Conservation (phyloP, 2,329 filamentous ascomycete genomes). For the Trichoderma harzianum region DNA sequence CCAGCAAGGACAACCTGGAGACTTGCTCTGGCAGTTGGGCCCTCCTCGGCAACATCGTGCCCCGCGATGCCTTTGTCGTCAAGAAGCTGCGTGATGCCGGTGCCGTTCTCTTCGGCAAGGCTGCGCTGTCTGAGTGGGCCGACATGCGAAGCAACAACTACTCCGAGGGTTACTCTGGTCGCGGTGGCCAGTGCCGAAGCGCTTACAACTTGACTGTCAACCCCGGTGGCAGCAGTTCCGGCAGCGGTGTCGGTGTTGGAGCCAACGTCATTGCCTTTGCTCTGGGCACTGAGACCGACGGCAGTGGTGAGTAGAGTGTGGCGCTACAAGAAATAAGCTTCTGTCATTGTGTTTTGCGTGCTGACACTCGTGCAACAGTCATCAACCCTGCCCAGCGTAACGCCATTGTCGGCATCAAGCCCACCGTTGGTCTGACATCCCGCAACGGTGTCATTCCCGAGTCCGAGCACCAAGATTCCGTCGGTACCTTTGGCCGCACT, state of each 20-base stretch:
- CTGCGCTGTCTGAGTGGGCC: constrained; percentile 70
- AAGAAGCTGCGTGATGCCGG: constrained; percentile 59
- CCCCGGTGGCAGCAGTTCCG: constrained; percentile 67
- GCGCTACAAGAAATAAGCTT: neutral
- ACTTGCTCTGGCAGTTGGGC: constrained; percentile 70
- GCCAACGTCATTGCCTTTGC: constrained; percentile 62
- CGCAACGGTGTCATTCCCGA: constrained; percentile 63
- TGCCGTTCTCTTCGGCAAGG: constrained; percentile 68
- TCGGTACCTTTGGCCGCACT: constrained; percentile 65
- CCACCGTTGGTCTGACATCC: constrained; percentile 70
- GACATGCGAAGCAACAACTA: constrained; percentile 66
- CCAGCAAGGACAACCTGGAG: constrained; percentile 65
- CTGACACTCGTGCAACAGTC: constrained; percentile 36
- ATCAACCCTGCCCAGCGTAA: constrained; percentile 71
- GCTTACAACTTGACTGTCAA: constrained; percentile 67
- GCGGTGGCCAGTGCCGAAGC: constrained; percentile 61
- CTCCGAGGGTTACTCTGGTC: constrained; percentile 63
- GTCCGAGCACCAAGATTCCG: constrained; percentile 63
- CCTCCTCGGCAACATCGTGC: constrained; percentile 62
- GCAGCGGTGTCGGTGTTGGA: constrained; percentile 61
- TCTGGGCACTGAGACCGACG: constrained; percentile 73
- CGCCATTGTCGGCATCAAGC: constrained; percentile 69
- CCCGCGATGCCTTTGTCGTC: constrained; percentile 66
- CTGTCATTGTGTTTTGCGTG: neutral
- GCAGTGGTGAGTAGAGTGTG: constrained; percentile 44